Base-by-base conservation (phyloP, 148 eudicot genomes). In the Gaultheria prostrata region DNA sequence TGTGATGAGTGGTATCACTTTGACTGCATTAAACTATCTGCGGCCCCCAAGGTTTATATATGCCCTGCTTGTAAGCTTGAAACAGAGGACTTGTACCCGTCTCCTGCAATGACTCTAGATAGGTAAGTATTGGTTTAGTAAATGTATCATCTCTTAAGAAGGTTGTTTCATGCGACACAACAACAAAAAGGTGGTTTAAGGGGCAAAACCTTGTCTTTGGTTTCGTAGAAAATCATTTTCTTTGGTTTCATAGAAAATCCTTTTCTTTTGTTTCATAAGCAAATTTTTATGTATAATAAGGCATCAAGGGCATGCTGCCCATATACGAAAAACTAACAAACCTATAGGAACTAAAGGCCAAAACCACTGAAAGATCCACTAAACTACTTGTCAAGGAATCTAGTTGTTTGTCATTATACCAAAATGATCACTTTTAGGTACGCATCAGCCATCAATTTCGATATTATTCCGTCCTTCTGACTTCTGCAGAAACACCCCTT, bases 1-100 rank as follows among this genome's bases (percentile, higher is more conserved):
- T 97, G 99, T 85, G 95, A 97, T 35, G 99, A 97, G 83, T 97
- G 99, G 99, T 97, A 97, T 90, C 99, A 97, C 82, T 97, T 97
- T 84, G 98, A 93, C 84, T 97, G 99, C 82, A 87, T 97, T 81
- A 91, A 92, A 69, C 70, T 97, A 78, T 85, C 91, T 69, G 88
- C 92, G 24, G 74, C 95, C 17, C 99, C 98, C 21, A 90, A 95
- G 84, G 74, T 84, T 80, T 97, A 95, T 88, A 83, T 92, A 57
- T 97, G 99, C 79, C 99, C 99, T 80, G 99, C 99, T 46, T 97
- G 99, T 85, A 75, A 89, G 77, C 92, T 92, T 48, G 88, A 83
- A 30, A 24, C 85, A 32, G 93, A 88, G 53, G 86, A 91, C 77
- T 49, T 82, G 46, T 79, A 50, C 85, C 57, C 85, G 46, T 86